Conservation (phyloP, 352 stramenopile species). For the Globisporangium spinosum region DNA sequence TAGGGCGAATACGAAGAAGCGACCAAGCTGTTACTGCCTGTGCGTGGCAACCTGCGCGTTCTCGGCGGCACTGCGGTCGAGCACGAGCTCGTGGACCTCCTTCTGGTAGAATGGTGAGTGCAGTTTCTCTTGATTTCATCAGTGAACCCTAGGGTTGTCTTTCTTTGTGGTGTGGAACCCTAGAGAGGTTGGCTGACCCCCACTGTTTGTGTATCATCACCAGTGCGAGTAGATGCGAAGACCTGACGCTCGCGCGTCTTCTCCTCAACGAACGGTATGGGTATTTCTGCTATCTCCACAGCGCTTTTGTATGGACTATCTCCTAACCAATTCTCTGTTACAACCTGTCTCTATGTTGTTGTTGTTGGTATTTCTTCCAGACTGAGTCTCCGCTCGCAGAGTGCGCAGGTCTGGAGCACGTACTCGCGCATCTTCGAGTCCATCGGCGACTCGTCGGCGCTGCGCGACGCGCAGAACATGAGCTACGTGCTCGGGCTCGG, state of each 20-base stretch:
- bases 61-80: slow-evolving; percentile 69
- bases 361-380: slow-evolving; percentile 18
- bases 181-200: no score
- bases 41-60: slow-evolving; percentile 63
- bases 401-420: slow-evolving; percentile 74
- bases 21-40: slow-evolving; percentile 43
- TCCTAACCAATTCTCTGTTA: neutral
- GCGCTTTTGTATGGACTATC: neutral
- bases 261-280: slow-evolving; percentile 77
- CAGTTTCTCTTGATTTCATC: neutral
- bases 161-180: neutral
- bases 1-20: slow-evolving; percentile 59
- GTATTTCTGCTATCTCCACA: neutral
- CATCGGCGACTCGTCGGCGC: slow-evolving; percentile 62
- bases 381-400: slow-evolving; percentile 68
- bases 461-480: slow-evolving; percentile 85
- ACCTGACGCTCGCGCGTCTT: slow-evolving; percentile 68
- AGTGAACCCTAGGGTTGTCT: neutral
- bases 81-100: slow-evolving; percentile 69
- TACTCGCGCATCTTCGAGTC: slow-evolving; percentile 71
- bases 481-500: slow-evolving; percentile 84
- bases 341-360: neutral
- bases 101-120: slow-evolving; percentile 75
- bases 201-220: neutral
- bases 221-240: slow-evolving; percentile 65